Conservation (phyloP, 202 grass and related monocot genomes). For the Musa balbisiana region DNA sequence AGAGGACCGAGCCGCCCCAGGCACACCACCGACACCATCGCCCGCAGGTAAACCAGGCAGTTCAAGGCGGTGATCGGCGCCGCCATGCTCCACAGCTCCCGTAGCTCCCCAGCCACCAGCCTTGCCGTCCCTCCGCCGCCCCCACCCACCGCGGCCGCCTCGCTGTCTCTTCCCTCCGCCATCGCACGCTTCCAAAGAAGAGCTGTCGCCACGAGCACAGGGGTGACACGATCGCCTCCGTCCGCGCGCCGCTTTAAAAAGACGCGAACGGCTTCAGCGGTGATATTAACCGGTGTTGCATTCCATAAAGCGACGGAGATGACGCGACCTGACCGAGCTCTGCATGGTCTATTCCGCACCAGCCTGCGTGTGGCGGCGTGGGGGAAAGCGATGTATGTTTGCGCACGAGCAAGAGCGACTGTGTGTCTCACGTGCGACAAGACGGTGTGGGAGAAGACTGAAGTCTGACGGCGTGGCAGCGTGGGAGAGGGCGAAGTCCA, state of each 20-base stretch:
- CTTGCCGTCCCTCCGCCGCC: neutral
- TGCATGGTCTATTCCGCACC: neutral
- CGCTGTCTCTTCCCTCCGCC: slow-evolving; percentile 18
- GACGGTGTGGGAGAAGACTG: neutral
- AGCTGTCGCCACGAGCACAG: too few species aligned
- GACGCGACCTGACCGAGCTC: neutral
- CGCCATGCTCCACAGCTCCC: slow-evolving; percentile 63
- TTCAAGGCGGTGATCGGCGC: slow-evolving; percentile 80
- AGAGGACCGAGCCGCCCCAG: slow-evolving; percentile 73
- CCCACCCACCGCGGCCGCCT: slow-evolving; percentile 19
- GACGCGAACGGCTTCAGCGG: too few species aligned
- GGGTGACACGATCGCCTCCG: too few species aligned
- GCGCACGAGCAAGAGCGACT: too few species aligned
- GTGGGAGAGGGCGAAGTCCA: neutral
- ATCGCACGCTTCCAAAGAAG: neutral
- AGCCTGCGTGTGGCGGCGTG: neutral
- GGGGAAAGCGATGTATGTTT: neutral
- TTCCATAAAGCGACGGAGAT: too few species aligned
- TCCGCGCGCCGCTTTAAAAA: too few species aligned
- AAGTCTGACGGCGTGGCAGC: neutral
- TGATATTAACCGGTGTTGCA: too few species aligned
- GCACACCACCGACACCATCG: slow-evolving; percentile 88
- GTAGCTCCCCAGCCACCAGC: slow-evolving; percentile 41
- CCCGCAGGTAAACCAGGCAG: slow-evolving; percentile 76
- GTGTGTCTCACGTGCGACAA: neutral